Percentiles rank a stretch among this genome's conserved stretches.
These are phyloP conservation scores for Wallacemonas rigidus DNA, from an alignment of 208 protist genomes.

Conservation along the genomic window DNA sequence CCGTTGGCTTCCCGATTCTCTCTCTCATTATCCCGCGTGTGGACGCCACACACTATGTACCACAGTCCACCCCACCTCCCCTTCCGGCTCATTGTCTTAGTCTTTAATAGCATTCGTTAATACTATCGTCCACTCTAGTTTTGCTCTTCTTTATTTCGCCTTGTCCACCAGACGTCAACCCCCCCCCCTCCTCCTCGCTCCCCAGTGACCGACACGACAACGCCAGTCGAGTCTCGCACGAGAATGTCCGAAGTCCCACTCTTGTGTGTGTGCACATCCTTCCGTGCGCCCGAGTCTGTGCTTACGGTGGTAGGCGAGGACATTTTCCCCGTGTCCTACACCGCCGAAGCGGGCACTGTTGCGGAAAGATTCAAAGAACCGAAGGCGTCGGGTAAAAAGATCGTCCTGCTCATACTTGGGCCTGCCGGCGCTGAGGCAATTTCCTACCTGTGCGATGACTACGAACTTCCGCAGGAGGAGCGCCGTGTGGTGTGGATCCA, in stretches of 20 bases:
- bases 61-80: too few species aligned
- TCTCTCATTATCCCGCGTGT: background rate
- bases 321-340: slow-evolving; percentile 30
- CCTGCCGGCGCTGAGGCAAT: slow-evolving; percentile 37
- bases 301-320: slow-evolving; percentile 20
- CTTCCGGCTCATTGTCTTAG: too few species aligned
- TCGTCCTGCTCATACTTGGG: slow-evolving; percentile 45
- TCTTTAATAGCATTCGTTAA: too few species aligned
- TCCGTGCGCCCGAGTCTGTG: slow-evolving; percentile 18
- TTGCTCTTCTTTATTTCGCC: too few species aligned
- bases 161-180: too few species aligned
- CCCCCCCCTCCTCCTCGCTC: too few species aligned
- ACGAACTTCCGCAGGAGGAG: slow-evolving; percentile 33
- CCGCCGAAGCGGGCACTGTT: slow-evolving; percentile 2
- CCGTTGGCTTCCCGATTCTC: background rate
- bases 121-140: too few species aligned
- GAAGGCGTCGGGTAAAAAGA: slow-evolving; percentile 34
- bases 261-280: slow-evolving; percentile 33
- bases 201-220: too few species aligned
- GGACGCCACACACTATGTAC: background rate
- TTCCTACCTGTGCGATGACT: slow-evolving; percentile 55
- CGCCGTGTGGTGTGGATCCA: slow-evolving; percentile 68
- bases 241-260: slow-evolving; percentile 13
- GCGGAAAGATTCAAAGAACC: slow-evolving; percentile 26
- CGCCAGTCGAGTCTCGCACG: background rate